Evolutionary conservation across 345 rosid genomes (phyloP).

Genomic region (Bruguiera gymnorhiza): DNA sequence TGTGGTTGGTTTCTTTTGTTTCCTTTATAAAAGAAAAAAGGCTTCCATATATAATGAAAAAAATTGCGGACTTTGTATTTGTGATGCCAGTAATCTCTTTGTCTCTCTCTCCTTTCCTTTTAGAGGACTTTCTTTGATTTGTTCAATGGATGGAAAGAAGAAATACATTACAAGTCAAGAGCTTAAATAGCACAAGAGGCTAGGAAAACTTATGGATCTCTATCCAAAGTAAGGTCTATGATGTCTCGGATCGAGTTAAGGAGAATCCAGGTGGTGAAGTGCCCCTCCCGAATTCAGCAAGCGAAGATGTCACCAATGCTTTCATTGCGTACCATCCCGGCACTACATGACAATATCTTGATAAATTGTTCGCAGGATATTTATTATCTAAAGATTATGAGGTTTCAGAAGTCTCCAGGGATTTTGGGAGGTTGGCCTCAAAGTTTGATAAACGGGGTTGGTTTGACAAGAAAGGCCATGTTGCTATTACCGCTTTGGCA

Average conservation of each 20-base stretch:
- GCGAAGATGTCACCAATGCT: slow-evolving; percentile 91
- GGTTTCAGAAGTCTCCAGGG: slow-evolving; percentile 71
- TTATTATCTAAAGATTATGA: slow-evolving; percentile 55
- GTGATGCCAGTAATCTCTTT: too few relatives aligned
- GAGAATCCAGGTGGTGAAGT: slow-evolving; percentile 85
- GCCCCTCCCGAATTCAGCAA: slow-evolving; percentile 63
- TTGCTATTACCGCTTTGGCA: slow-evolving; percentile 40
- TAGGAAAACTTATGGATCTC: slow-evolving; percentile 84
- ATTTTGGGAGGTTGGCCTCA: slow-evolving; percentile 52
- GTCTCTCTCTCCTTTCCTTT: too few relatives aligned
- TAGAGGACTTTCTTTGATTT: too few relatives aligned
- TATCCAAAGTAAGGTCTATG: slow-evolving; percentile 77
- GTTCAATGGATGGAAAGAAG: slow-evolving; percentile 30
- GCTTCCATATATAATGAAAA: too few relatives aligned
- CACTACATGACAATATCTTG: slow-evolving; percentile 73
- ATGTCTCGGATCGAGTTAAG: slow-evolving; percentile 66
- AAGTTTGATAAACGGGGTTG: slow-evolving; percentile 64
- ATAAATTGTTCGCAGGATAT: slow-evolving; percentile 58
- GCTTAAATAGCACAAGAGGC: slow-evolving; percentile 50
- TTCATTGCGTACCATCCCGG: slow-evolving; percentile 92
- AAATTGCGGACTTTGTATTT: too few relatives aligned
- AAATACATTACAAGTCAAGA: slow-evolving; percentile 57
- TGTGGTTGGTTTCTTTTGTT: too few relatives aligned
- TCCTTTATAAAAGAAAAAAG: too few relatives aligned
- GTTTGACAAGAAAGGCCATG: slow-evolving; percentile 78